Evolutionary conservation across 1,284 basidiomycete genomes (phyloP), one percentile per base, ranked within the genome.

Genomic region (Mycosarcoma mackinlayi): DNA sequence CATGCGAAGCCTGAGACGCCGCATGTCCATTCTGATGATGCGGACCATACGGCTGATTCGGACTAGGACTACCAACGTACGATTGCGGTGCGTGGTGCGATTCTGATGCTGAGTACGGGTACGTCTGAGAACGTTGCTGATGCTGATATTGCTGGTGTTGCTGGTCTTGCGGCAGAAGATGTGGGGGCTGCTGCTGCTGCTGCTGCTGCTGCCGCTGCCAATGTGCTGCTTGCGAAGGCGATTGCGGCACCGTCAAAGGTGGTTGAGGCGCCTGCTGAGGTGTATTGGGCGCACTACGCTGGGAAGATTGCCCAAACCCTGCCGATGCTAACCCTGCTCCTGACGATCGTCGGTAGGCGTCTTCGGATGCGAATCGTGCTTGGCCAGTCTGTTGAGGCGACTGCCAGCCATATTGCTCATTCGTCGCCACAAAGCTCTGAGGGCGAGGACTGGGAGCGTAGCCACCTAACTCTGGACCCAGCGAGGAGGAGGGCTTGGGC

Each of bases 401-500:
- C 2, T 57, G 60, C 25, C 48, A 50, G n/a, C 44, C 28, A 19
- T 50, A 41, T 3, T 45, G 35, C 18, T 58, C 46, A 8, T 23
- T n/a, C 13, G 55, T 30, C 4, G 57, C 52, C 37, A 52, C 27
- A 6, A 52, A 56, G 19, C 30, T 51, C 5, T 55, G 59, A 27
- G 51, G 60, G 42, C 47, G 47, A 28, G 60, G 55, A 30, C 60
- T 63, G 25, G 28, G 38, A 25, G 46, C 24, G 27, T 58, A 68
- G 19, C 27, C 48, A 11, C 30, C 55, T n/a, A n/a, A n/a, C 16
- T 55, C 56, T 11, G 50, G 37, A 9, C 48, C 55, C 18, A 51
- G 10, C 8, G 66, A 62, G 7, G 39, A 54, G 4, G 66, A 55
- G 1, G 61, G 67, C 23, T 70, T 72, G 0, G 65, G 65, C 5